A percentile compares a stretch with the other conserved stretches of the same genome.
These are phyloP conservation scores for Fistulifera pelliculosa DNA, from an alignment of 108 stramenopile genomes.

Conservation along the genomic window DNA sequence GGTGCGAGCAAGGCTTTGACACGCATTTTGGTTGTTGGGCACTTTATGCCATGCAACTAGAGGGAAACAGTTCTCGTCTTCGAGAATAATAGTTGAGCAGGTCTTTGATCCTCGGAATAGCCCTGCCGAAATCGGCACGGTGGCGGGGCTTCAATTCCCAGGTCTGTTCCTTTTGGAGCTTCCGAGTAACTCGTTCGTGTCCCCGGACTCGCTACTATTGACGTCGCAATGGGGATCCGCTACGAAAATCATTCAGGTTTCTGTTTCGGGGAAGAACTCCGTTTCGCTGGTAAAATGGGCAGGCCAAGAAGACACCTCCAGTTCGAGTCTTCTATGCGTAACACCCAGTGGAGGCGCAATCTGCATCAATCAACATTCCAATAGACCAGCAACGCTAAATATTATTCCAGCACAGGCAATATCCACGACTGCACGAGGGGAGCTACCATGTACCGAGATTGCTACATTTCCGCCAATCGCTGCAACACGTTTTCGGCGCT, in stretches of 20 bases:
- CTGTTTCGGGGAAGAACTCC: not conserved
- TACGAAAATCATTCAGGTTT: constrained; percentile 33
- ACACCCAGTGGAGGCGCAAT: constrained; percentile 34
- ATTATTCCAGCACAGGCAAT: constrained; percentile 13
- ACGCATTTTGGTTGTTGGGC: constrained; percentile 62
- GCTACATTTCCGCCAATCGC: too few species aligned
- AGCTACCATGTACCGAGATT: too few species aligned
- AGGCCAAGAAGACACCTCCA: constrained; percentile 6
- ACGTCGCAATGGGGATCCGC: constrained; percentile 58
- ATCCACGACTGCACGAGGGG: too few species aligned
- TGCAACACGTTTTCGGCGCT: too few species aligned
- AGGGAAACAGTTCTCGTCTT: constrained; percentile 7
- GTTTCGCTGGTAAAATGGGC: too few species aligned
- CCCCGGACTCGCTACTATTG: constrained; percentile 23
- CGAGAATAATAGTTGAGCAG: not conserved
- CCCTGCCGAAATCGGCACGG: constrained; percentile 7
- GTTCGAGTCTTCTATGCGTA: constrained; percentile 36
- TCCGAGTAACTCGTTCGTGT: constrained; percentile 26
- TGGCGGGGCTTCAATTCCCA: constrained; percentile 52
- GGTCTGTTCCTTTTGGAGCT: constrained; percentile 57
- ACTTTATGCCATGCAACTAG: constrained; percentile 23
- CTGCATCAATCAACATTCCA: constrained; percentile 23
- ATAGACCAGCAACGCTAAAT: constrained; percentile 40
- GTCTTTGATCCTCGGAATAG: not conserved
- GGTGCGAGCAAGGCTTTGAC: constrained; percentile 46